Percentiles rank a stretch among this genome's conserved stretches.
phyloP scores from a whole-genome alignment of 2,329 filamentous ascomycete species.

The Remersonia thermophila region DNA sequence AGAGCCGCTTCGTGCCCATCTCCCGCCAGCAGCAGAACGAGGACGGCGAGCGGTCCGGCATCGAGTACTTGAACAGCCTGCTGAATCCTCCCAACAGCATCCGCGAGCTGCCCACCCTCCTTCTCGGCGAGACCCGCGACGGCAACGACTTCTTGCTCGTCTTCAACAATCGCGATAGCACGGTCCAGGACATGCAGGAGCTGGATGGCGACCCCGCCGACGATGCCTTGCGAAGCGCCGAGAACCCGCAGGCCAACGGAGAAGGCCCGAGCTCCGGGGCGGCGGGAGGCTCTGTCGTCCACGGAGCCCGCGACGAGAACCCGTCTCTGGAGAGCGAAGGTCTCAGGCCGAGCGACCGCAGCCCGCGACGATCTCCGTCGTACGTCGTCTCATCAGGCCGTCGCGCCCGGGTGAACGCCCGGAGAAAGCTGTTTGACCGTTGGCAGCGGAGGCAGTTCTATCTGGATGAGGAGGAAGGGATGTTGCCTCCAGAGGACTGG shows the following conservation, averaged over 20 bases:
- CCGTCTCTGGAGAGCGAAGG: no score
- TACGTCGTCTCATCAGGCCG: not conserved
- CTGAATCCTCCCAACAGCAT: conserved; percentile 34
- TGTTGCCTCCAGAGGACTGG: conserved; percentile 51
- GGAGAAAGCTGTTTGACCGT: conserved; percentile 50
- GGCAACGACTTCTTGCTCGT: conserved; percentile 15
- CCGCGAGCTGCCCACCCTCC: conserved; percentile 29
- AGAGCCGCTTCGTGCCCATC: conserved; percentile 12
- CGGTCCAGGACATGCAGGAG: conserved; percentile 9
- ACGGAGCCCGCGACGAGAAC: no score
- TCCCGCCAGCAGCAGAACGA: conserved; percentile 16
- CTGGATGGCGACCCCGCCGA: conserved; percentile 5
- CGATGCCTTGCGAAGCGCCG: conserved; percentile 1
- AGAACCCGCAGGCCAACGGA: not conserved
- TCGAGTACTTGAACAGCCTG: conserved; percentile 31
- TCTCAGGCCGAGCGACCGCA: no score
- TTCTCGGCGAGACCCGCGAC: conserved; percentile 23
- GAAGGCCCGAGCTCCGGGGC: no score
- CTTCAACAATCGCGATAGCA: conserved; percentile 12
- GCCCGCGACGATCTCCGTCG: no score
- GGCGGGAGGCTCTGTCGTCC: no score
- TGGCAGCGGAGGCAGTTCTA: conserved; percentile 74
- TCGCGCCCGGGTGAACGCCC: conserved; percentile 27
- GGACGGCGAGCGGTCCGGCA: conserved; percentile 18
- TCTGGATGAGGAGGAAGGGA: conserved; percentile 73